Evolutionary conservation across 2,329 filamentous ascomycete species (phyloP).

Genomic region (Waltergamsia citrina): DNA sequence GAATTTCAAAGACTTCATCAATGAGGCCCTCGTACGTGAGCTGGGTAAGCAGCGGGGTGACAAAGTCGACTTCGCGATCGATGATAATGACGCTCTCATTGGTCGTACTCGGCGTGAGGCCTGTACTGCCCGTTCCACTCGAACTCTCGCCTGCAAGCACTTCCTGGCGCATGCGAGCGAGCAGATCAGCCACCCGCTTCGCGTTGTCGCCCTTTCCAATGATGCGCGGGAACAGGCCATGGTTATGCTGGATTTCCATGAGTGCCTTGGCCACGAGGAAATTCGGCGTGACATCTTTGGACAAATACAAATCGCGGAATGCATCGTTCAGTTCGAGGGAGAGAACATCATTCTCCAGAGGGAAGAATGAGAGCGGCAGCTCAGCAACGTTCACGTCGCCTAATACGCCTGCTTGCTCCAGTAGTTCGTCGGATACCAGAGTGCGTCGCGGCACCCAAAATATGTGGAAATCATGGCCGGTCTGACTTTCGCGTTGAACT

Average conservation of each 20-base stretch:
- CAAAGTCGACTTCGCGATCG: constrained; percentile 89
- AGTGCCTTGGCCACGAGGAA: constrained; percentile 84
- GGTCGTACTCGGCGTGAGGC: constrained; percentile 74
- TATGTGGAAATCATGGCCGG: constrained; percentile 91
- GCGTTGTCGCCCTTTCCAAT: constrained; percentile 94
- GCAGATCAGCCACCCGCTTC: constrained; percentile 75
- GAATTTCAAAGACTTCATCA: constrained; percentile 86
- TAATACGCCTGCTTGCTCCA: constrained; percentile 87
- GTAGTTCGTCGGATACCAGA: constrained; percentile 77
- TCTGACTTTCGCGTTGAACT: constrained; percentile 77
- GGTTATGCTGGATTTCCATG: constrained; percentile 86
- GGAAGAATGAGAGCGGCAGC: constrained; percentile 81
- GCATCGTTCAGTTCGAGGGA: constrained; percentile 84
- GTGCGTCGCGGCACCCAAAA: constrained; percentile 94
- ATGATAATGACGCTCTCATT: constrained; percentile 91
- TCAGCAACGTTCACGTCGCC: constrained; percentile 87
- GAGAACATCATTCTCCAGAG: constrained; percentile 81
- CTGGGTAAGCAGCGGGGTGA: constrained; percentile 85
- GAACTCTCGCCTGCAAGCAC: constrained; percentile 70
- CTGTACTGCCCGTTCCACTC: constrained; percentile 49
- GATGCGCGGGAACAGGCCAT: constrained; percentile 90
- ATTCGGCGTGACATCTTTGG: constrained; percentile 84
- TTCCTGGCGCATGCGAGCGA: constrained; percentile 88
- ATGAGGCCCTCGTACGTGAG: constrained; percentile 94
- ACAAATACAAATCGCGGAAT: constrained; percentile 79